Percentiles rank a stretch among this genome's conserved stretches.
Evolutionary conservation across 2,329 filamentous ascomycete species (phyloP).

Genomic region (Aspergillus sp.): DNA sequence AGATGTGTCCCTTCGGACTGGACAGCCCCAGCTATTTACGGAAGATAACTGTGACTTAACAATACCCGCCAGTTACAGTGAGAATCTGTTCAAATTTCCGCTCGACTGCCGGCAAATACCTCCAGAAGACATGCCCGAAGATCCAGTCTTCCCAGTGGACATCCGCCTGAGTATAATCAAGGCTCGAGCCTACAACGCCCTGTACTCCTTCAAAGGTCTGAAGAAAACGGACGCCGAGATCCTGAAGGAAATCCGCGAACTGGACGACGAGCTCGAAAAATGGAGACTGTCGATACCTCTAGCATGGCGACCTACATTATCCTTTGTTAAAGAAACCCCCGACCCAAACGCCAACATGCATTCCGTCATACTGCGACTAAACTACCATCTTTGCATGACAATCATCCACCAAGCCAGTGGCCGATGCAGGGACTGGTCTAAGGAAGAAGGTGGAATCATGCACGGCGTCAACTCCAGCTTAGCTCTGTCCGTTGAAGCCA

Average conservation of each 20-base stretch:
- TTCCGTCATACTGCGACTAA: constrained; percentile 52
- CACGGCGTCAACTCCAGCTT: constrained; percentile 56
- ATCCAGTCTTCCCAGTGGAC: constrained; percentile 50
- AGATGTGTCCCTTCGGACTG: constrained; percentile 56
- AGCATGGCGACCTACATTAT: constrained; percentile 51
- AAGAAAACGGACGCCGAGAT: constrained; percentile 58
- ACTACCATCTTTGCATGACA: constrained; percentile 59
- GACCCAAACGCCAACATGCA: constrained; percentile 48
- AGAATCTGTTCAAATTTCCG: constrained; percentile 26
- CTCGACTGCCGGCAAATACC: constrained; percentile 22
- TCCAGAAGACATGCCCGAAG: constrained; percentile 22
- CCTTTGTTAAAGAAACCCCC: constrained; percentile 39
- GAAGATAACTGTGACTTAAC: constrained; percentile 58
- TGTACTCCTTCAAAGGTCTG: constrained; percentile 54
- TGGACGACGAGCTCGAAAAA: constrained; percentile 58
- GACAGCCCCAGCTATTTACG: constrained; percentile 54
- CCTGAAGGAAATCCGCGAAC: constrained; percentile 56
- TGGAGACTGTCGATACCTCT: constrained; percentile 56
- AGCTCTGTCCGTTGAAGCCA: constrained; percentile 57
- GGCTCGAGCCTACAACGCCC: constrained; percentile 49
- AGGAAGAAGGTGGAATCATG: constrained; percentile 38
- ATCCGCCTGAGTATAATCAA: constrained; percentile 55
- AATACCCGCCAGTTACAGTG: constrained; percentile 47
- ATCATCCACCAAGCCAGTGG: constrained; percentile 59
- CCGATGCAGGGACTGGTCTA: constrained; percentile 49